A percentile compares a stretch with the other conserved stretches of the same genome.
phyloP scores from a whole-genome alignment of 495 filamentous ascomycete genomes.

The Podospora fimiseda region DNA sequence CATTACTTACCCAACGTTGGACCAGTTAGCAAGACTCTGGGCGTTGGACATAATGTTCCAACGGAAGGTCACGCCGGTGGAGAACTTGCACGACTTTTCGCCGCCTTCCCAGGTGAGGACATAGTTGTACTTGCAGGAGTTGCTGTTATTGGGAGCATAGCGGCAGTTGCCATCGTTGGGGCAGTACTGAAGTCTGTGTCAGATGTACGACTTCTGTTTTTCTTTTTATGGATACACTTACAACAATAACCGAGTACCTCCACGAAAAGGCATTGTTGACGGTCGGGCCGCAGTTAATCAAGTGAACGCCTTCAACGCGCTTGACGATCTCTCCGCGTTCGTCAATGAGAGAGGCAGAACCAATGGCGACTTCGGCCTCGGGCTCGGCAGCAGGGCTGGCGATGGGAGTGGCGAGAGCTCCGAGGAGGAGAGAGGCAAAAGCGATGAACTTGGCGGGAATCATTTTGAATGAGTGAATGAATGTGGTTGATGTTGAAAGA shows the following conservation, averaged over 20 bases:
- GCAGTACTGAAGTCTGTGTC: conserved; percentile 9
- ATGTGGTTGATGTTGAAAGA: not conserved
- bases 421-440: not conserved
- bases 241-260: not conserved
- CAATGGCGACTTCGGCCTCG: no score
- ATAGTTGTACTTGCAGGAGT: not conserved
- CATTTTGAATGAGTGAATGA: not conserved
- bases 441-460: not conserved
- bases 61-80: conserved; percentile 12
- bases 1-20: conserved; percentile 11
- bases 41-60: conserved; percentile 14
- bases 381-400: not conserved
- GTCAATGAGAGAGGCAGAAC: no score
- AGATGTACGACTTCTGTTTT: not conserved
- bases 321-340: not conserved
- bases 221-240: not conserved
- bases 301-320: not conserved
- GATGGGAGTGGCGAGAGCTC: not conserved
- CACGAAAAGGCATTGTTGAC: no score
- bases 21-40: conserved; percentile 5
- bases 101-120: conserved; percentile 8
- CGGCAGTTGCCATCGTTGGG: conserved; percentile 8
- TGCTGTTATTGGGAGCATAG: not conserved
- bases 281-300: not conserved
- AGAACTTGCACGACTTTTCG: conserved; percentile 8